A percentile compares a stretch with the other conserved stretches of the same genome.
Conservation (phyloP, 495 filamentous ascomycete species). For the Podospora tetraspora region DNA sequence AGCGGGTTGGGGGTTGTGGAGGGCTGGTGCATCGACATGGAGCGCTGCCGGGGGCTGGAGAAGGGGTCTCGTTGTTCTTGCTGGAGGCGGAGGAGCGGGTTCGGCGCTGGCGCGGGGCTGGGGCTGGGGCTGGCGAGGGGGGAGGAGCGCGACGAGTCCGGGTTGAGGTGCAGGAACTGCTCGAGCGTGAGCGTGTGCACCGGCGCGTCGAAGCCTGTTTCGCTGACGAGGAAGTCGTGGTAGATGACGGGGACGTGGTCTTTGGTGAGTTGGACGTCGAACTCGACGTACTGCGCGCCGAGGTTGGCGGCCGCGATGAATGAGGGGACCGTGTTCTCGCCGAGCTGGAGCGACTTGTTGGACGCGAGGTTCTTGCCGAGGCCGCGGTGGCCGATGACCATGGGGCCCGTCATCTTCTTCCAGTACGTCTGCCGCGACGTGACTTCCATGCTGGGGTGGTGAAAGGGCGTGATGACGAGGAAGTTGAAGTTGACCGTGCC, state of each 20-base stretch:
- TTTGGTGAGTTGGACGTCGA: constrained; percentile 96
- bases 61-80: constrained; percentile 31
- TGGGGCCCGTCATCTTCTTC: constrained; percentile 64
- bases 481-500: constrained; percentile 96
- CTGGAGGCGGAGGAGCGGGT: constrained; percentile 7
- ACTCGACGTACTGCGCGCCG: constrained; percentile 87
- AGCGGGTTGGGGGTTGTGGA: constrained; percentile 44
- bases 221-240: constrained; percentile 97
- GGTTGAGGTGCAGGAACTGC: constrained; percentile 84
- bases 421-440: constrained; percentile 90
- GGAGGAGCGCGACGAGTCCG: constrained; percentile 32
- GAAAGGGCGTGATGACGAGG: constrained; percentile 87
- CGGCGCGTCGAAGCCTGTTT: constrained; percentile 95
- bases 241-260: constrained; percentile 99
- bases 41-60: constrained; percentile 37
- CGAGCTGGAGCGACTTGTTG: constrained; percentile 81
- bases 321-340: constrained; percentile 91
- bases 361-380: constrained; percentile 84
- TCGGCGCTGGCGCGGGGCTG: constrained; percentile 18
- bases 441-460: constrained; percentile 87
- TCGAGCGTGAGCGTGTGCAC: constrained; percentile 93
- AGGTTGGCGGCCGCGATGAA: constrained; percentile 95
- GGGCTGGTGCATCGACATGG: constrained; percentile 40
- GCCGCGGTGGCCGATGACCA: constrained; percentile 92
- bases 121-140: neutral